Evolutionary conservation across 2,329 filamentous ascomycete genomes (phyloP).

Genomic region (Dothistroma septosporum): DNA sequence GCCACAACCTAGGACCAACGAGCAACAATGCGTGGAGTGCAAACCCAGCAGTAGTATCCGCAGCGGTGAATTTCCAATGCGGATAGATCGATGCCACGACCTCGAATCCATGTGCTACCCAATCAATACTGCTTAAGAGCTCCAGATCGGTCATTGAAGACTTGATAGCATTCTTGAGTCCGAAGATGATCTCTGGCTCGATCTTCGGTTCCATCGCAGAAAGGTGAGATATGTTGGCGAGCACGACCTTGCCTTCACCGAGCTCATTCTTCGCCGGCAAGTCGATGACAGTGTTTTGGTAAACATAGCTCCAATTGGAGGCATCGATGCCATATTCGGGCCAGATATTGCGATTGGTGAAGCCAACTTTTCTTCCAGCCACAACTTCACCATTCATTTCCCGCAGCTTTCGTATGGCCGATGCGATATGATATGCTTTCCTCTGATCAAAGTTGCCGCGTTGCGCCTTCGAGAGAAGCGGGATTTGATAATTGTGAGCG

Average conservation of each 20-base stretch:
- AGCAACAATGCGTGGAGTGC: conserved; percentile 22
- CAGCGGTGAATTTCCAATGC: conserved; percentile 24
- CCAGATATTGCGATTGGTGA: conserved; percentile 21
- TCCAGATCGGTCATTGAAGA: conserved; percentile 19
- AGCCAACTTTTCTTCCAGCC: conserved; percentile 22
- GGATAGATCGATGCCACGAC: conserved; percentile 21
- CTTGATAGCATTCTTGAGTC: conserved; percentile 13
- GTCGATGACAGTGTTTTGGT: conserved; percentile 21
- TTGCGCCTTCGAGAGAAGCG: conserved; percentile 22
- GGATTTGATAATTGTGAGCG: conserved; percentile 23
- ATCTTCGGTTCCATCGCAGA: conserved; percentile 22
- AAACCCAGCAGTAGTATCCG: conserved; percentile 22
- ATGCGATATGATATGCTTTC: conserved; percentile 22
- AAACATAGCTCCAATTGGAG: conserved; percentile 22
- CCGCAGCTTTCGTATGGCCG: conserved; percentile 22
- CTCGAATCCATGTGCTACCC: conserved; percentile 23
- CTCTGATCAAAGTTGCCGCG: conserved; percentile 18
- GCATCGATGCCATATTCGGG: conserved; percentile 20
- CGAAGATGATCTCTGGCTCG: conserved; percentile 23
- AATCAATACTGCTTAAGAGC: conserved; percentile 18
- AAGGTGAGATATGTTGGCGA: conserved; percentile 20
- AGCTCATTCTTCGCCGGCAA: conserved; percentile 16
- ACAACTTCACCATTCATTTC: conserved; percentile 25
- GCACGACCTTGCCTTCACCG: conserved; percentile 16
- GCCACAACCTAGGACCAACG: conserved; percentile 14